phyloP scores from a whole-genome alignment of 208 protist species.

The Crithidia sp. region DNA sequence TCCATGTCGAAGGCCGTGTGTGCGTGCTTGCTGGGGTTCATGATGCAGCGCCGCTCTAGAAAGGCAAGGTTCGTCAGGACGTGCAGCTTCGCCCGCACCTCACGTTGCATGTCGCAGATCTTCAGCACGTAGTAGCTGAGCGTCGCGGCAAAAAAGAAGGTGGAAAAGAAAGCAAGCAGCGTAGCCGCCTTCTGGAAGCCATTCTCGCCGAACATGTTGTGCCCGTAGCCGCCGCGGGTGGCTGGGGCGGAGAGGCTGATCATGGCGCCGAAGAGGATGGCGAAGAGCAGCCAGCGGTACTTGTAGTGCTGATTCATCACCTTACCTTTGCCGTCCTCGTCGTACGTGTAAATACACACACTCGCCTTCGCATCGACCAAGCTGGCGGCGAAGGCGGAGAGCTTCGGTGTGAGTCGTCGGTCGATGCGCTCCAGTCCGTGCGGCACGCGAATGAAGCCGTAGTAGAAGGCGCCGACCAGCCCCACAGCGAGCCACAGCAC shows the following conservation, averaged over 20 bases:
- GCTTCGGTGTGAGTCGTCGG: constrained; percentile 60
- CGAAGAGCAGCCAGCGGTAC: constrained; percentile 61
- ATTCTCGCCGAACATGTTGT: constrained; percentile 49
- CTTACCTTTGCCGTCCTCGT: constrained; percentile 70
- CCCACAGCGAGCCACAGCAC: constrained; percentile 64
- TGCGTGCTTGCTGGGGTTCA: constrained; percentile 57
- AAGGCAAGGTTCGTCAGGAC: constrained; percentile 75
- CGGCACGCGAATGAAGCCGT: constrained; percentile 61
- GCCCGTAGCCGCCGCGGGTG: constrained; percentile 54
- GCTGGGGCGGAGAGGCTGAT: constrained; percentile 65
- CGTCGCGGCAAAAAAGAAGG: constrained; percentile 55
- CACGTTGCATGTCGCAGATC: constrained; percentile 83
- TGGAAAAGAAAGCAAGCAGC: constrained; percentile 58
- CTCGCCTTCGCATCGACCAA: constrained; percentile 65
- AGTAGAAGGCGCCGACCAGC: constrained; percentile 57
- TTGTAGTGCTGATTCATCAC: constrained; percentile 74
- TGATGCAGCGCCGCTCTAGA: constrained; percentile 63
- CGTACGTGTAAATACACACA: constrained; percentile 81
- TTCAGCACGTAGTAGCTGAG: constrained; percentile 69
- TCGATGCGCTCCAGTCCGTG: constrained; percentile 77
- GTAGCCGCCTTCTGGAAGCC: constrained; percentile 44
- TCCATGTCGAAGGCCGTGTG: constrained; percentile 64
- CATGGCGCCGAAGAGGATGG: constrained; percentile 46
- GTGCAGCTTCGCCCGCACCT: constrained; percentile 68
- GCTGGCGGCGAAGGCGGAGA: constrained; percentile 74